Evolutionary conservation across 2,329 filamentous ascomycete genomes (phyloP).

Genomic region (Aspergillus pseudonomiae): DNA sequence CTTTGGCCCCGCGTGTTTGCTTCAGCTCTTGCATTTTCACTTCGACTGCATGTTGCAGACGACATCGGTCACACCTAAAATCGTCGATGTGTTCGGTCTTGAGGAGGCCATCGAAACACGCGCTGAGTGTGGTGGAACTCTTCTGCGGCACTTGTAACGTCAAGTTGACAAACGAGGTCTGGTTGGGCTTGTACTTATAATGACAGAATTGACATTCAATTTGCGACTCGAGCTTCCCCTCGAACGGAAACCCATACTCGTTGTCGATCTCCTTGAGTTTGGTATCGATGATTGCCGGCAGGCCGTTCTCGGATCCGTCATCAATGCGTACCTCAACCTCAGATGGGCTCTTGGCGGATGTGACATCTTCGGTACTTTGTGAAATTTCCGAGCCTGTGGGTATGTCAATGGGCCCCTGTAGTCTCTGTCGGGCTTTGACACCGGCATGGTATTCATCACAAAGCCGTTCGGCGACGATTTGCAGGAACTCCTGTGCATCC

Average conservation of each 20-base stretch:
- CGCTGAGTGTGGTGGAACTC: constrained; percentile 76
- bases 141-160: constrained; percentile 89
- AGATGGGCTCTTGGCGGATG: constrained; percentile 26
- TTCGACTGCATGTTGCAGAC: constrained; percentile 76
- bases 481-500: constrained; percentile 95
- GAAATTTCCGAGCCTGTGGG: constrained; percentile 20
- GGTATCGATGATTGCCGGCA: constrained; percentile 41
- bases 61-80: constrained; percentile 92
- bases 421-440: constrained; percentile 65
- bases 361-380: constrained; percentile 13
- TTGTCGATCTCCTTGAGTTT: constrained; percentile 43
- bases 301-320: constrained; percentile 35
- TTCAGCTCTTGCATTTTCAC: constrained; percentile 63
- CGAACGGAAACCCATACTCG: constrained; percentile 75
- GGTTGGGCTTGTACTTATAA: constrained; percentile 82
- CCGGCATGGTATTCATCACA: constrained; percentile 94
- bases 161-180: constrained; percentile 86
- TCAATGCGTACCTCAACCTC: constrained; percentile 42
- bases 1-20: constrained; percentile 56
- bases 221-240: constrained; percentile 90
- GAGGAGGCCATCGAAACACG: constrained; percentile 90
- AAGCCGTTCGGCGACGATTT: constrained; percentile 87
- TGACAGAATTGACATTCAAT: constrained; percentile 89
- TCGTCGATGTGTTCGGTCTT: constrained; percentile 97
- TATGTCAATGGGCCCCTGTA: constrained; percentile 27